Conservation (phyloP, 208 protist species). For the Sergeia podlipaevii region DNA sequence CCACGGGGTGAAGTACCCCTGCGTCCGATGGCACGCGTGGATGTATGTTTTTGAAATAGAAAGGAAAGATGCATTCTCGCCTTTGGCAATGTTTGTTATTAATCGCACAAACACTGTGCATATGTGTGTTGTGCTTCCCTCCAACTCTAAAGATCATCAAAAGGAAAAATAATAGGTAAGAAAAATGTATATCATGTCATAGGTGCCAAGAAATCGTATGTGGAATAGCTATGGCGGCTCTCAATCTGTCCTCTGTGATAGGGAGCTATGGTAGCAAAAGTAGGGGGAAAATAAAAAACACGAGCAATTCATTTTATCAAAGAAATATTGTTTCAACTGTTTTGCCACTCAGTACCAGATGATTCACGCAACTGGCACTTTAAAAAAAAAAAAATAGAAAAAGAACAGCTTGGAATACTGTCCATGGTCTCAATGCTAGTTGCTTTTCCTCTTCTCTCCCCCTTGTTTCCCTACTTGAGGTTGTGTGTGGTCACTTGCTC, state of each 20-base stretch:
- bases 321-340: too few relatives aligned
- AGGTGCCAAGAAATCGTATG: neutral
- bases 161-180: constrained; percentile 3
- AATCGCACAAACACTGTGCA: neutral
- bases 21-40: too few relatives aligned
- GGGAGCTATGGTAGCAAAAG: neutral
- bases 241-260: neutral
- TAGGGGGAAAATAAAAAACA: too few relatives aligned
- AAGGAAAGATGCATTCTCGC: too few relatives aligned
- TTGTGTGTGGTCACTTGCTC: constrained; percentile 53
- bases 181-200: neutral
- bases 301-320: too few relatives aligned
- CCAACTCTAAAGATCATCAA: neutral
- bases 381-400: constrained; percentile 1
- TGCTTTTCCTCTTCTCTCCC: neutral
- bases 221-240: too few relatives aligned
- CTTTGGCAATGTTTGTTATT: neutral
- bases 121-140: neutral
- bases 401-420: neutral
- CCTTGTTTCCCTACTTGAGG: constrained; percentile 19
- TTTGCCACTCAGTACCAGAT: too few relatives aligned
- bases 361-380: too few relatives aligned
- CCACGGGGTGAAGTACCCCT: too few relatives aligned
- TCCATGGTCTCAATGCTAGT: neutral
- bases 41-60: too few relatives aligned